Conservation (phyloP, 2,329 filamentous ascomycete species). For the Juglanconis oblonga region DNA sequence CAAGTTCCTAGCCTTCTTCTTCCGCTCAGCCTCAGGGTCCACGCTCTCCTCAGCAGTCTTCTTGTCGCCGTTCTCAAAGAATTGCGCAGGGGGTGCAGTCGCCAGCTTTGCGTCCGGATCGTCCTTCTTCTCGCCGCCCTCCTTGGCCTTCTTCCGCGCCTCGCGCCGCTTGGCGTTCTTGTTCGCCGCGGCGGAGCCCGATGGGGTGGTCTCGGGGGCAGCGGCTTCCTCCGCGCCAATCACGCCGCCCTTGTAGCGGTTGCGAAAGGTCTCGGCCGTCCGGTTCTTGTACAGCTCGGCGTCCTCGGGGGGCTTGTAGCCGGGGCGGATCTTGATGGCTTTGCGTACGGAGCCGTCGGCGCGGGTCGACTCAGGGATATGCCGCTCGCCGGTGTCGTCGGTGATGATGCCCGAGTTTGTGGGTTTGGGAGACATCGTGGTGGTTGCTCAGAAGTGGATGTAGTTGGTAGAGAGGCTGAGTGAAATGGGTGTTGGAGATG, state of each 20-base stretch:
- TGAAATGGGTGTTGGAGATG: background rate
- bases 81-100: conserved; percentile 21
- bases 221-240: conserved; percentile 36
- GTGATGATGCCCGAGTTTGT: conserved; percentile 74
- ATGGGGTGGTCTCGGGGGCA: background rate
- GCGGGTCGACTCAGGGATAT: conserved; percentile 84
- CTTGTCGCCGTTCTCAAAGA: conserved; percentile 23
- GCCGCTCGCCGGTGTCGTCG: conserved; percentile 76
- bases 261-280: conserved; percentile 81
- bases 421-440: conserved; percentile 44
- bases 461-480: background rate
- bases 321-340: conserved; percentile 90
- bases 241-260: conserved; percentile 40
- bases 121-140: conserved; percentile 56
- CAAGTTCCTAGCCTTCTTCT: conserved; percentile 89
- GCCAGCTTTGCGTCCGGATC: conserved; percentile 40
- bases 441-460: background rate
- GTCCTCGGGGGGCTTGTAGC: conserved; percentile 92
- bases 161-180: conserved; percentile 82
- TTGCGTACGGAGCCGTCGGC: conserved; percentile 88
- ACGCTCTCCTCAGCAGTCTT: conserved; percentile 26
- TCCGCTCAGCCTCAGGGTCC: conserved; percentile 73
- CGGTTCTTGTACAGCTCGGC: conserved; percentile 95
- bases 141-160: conserved; percentile 56
- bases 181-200: conserved; percentile 54